phyloP scores from a whole-genome alignment of 2,329 filamentous ascomycete genomes.

The Apiospora phragmitis region DNA sequence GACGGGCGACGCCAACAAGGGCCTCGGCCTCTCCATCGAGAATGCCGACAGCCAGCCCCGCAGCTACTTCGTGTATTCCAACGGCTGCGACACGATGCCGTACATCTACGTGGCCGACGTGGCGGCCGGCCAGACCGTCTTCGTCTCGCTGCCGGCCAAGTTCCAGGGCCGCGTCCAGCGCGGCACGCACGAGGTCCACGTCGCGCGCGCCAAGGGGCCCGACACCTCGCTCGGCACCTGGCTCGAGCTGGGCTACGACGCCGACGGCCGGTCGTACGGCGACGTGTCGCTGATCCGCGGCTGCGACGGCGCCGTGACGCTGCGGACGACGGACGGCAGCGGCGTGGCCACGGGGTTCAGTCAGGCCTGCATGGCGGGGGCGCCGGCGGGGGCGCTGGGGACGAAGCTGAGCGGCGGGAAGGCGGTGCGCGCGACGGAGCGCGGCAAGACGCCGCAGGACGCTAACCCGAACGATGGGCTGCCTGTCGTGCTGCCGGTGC shows the following conservation, averaged over 20 bases:
- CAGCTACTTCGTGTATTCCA: slow-evolving; percentile 21
- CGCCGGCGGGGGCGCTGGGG: background rate
- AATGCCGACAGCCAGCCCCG: slow-evolving; percentile 17
- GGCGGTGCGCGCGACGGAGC: background rate
- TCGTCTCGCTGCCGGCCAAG: slow-evolving; percentile 16
- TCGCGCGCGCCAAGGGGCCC: slow-evolving; percentile 13
- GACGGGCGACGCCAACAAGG: slow-evolving; percentile 3
- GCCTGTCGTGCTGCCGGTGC: background rate
- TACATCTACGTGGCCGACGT: slow-evolving; percentile 16
- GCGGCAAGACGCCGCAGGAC: slow-evolving; percentile 6
- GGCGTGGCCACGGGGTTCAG: slow-evolving; percentile 16
- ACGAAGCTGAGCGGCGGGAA: background rate
- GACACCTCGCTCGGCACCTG: slow-evolving; percentile 19
- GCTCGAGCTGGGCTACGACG: slow-evolving; percentile 20
- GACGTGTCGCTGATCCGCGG: slow-evolving; percentile 23
- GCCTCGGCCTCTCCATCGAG: slow-evolving; percentile 16
- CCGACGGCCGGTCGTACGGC: slow-evolving; percentile 12
- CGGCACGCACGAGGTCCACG: slow-evolving; percentile 16
- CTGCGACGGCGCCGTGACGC: slow-evolving; percentile 19
- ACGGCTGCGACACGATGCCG: slow-evolving; percentile 20
- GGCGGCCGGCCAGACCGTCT: slow-evolving; percentile 10
- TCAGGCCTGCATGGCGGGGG: background rate
- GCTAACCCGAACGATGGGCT: background rate
- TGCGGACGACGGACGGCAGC: slow-evolving; percentile 14
- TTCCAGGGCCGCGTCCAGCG: slow-evolving; percentile 23